phyloP scores from a whole-genome alignment of 352 stramenopile genomes.

The Pythium myriotylum region DNA sequence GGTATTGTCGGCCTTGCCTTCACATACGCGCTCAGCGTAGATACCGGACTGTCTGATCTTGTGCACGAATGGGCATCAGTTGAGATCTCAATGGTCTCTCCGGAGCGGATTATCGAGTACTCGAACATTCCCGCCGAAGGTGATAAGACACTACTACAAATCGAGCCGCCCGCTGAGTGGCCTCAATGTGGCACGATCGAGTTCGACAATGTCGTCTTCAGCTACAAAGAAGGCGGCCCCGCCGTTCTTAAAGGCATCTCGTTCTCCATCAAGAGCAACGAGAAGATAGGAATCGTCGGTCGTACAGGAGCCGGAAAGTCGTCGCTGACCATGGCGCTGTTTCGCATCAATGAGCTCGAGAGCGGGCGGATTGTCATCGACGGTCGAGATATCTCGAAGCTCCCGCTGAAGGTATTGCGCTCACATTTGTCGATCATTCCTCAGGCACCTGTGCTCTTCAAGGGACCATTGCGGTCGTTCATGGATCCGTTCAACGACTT shows the following conservation, averaged over 20 bases:
- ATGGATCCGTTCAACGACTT: slow-evolving; percentile 24
- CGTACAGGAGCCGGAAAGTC: slow-evolving; percentile 88
- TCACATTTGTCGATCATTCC: slow-evolving; percentile 25
- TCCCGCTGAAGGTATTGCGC: slow-evolving; percentile 25
- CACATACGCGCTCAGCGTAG: slow-evolving; percentile 87
- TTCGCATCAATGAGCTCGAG: slow-evolving; percentile 92
- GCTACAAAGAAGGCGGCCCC: slow-evolving; percentile 59
- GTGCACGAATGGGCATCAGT: slow-evolving; percentile 34
- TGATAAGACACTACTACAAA: slow-evolving; percentile 5
- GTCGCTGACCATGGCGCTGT: slow-evolving; percentile 89
- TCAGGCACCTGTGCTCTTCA: not conserved
- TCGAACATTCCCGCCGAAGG: slow-evolving; percentile 31
- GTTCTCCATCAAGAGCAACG: slow-evolving; percentile 44
- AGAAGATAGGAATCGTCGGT: slow-evolving; percentile 90
- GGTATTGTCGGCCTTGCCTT: slow-evolving; percentile 85
- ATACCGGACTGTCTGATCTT: slow-evolving; percentile 68
- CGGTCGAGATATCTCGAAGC: slow-evolving; percentile 28
- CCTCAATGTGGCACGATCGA: slow-evolving; percentile 60
- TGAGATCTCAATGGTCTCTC: slow-evolving; percentile 49
- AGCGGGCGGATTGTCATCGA: slow-evolving; percentile 36
- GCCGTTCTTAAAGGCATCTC: slow-evolving; percentile 45
- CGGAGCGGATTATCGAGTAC: slow-evolving; percentile 53
- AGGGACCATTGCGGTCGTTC: too few species aligned
- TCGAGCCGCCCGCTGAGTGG: slow-evolving; percentile 51
- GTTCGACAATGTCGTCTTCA: slow-evolving; percentile 84